Base-by-base conservation (phyloP, 2,329 filamentous ascomycete genomes). In the Alternaria sp. region DNA sequence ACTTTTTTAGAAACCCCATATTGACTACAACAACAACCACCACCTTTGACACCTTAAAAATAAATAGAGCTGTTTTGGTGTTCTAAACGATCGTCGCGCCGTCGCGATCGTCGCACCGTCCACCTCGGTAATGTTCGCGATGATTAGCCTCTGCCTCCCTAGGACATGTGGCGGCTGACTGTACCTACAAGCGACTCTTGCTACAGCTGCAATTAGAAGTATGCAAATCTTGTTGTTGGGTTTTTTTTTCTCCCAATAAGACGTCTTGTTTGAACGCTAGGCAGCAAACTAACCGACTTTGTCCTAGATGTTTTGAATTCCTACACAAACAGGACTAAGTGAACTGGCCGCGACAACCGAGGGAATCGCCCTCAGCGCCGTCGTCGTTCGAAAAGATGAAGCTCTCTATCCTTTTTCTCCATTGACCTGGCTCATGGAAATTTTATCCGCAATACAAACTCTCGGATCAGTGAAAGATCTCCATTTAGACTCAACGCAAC, bases 151-250 rank as follows among this genome's bases (percentile, higher is more conserved):
- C 37, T 46, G 13, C 44, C 21, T 11, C 44, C 23, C 44, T 33
- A n/a, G 21, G 21, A 46, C 17, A 24, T 46, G 17, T 46, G 21
- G 29, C 21, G 44, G 44, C 44, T 46, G 21, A 34, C 44, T 23
- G 3, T 31, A 46, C 31, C 7, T 31, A 11, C 44, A 34, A 33
- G 7, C 44, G 13, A 33, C 17, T 14, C 21, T 33, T 24, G 44
- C 13, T 46, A 13, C 13, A 11, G 21, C 44, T 46, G 31, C 29
- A 24, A 24, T 34, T 46, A 28, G 37, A 39, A 13, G 44, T 28
- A 46, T 34, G 29, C 44, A 24, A 48, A 48, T 48, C 44, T 48
- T 48, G n/a, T 48, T 34, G 13, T 36, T 48, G 44, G 37, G n/a
- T n/a, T 48, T 48, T 33, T 48, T 48, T 31, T 48, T 48, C 31